Base-by-base conservation (phyloP, 2,329 filamentous ascomycete genomes). In the Chaetomiaceae sp. region DNA sequence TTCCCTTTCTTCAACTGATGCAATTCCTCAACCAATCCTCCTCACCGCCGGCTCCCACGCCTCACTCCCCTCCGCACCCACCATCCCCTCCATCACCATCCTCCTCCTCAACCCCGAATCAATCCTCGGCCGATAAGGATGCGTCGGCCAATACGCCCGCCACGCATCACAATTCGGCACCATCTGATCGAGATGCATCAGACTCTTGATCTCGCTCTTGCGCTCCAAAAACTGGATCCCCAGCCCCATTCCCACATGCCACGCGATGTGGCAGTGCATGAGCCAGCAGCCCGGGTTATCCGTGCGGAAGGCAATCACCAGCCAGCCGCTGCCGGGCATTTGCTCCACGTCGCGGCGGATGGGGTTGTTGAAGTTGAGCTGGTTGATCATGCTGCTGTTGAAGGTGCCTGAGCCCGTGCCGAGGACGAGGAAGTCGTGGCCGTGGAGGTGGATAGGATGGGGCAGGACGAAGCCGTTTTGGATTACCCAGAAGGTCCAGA, bases 221-320 rank as follows among this genome's bases (percentile, higher is more conserved):
- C 61, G 31, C 59, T 68, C 80, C 23, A 82, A 55, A 59, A 82
- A 80, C 65, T 82, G 77, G 29, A 81, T 63, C 9, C 71, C 74
- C 8, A 82, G 67, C 22, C 76, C 78, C 58, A 73, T 69, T 5
- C 19, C 67, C 19, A 75, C 69, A 61, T 84, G 81, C 81, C 81
- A 84, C 0, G 72, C 69, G 54, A 82, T 75, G 59, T 83, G 80
- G 59, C 80, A 83, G 63, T 83, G 80, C 20, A 83, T 74, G 0
- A 77, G 72, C 80, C 81, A 83, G 1, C 79, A 59, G 1, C 81
- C 81, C 0, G 80, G 75, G 61, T 82, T 83, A 55, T 83, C 79
- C 0, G 80, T 72, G 3, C 80, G 69, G 14, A 83, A 74, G 51
- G 80, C 69, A 12, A 84, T 64, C n/a, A 79, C 61, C 6, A 29